Evolutionary conservation across 441 rosid species (phyloP).

Genomic region (Gossypium gossypioides): DNA sequence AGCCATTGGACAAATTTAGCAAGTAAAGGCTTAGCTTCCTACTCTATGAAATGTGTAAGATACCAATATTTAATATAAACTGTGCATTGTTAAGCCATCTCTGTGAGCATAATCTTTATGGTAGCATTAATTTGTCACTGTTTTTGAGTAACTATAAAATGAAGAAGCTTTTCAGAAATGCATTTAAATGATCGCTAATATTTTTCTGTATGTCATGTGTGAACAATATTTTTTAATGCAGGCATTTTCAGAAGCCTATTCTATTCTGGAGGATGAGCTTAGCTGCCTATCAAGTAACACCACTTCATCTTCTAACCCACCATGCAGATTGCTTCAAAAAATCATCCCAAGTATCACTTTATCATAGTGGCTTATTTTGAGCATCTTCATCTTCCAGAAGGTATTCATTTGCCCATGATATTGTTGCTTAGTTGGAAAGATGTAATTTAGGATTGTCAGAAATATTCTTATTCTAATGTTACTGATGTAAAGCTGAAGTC

Average conservation of each 20-base stretch:
- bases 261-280: conserved; percentile 71
- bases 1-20: neutral
- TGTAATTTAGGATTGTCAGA: neutral
- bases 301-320: conserved; percentile 36
- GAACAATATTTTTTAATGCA: conserved; percentile 27
- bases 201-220: conserved; percentile 5
- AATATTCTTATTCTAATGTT: neutral
- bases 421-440: neutral
- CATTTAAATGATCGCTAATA: neutral
- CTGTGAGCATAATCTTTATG: neutral
- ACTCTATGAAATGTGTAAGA: neutral
- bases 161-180: neutral
- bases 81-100: neutral
- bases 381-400: neutral
- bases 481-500: conserved; percentile 6
- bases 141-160: neutral
- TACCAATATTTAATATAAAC: neutral
- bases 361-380: conserved; percentile 14
- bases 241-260: conserved; percentile 97
- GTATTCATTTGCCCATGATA: neutral
- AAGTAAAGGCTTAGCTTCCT: neutral
- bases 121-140: neutral
- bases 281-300: conserved; percentile 36
- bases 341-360: conserved; percentile 62
- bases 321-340: conserved; percentile 59